Conservation (phyloP, 371 early-diverging fungal species). For the Syncephalastrum racemosum region DNA sequence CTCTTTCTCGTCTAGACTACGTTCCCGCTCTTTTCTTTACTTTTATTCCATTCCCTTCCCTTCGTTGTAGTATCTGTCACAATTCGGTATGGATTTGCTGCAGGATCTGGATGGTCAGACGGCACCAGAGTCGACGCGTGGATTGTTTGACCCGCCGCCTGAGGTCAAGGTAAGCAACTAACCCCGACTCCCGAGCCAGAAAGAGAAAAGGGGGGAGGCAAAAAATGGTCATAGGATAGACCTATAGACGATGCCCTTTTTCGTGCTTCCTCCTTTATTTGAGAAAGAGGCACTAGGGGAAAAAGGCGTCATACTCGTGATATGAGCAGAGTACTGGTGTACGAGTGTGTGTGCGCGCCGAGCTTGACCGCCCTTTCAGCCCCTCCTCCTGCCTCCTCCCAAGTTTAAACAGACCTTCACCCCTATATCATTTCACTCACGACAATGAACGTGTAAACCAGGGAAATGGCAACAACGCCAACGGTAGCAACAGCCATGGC, state of each 20-base stretch:
- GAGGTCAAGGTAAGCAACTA: conserved; percentile 22
- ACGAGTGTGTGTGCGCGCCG: no score
- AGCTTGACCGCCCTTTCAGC: no score
- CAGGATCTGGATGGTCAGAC: conserved; percentile 46
- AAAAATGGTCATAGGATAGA: not conserved
- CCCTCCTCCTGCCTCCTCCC: no score
- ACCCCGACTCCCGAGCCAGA: no score
- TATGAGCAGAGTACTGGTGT: no score
- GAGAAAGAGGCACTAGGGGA: not conserved
- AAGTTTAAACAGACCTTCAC: no score
- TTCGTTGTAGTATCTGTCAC: conserved; percentile 10
- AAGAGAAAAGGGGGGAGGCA: conserved; percentile 2
- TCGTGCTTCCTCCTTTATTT: conserved; percentile 1
- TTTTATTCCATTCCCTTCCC: conserved; percentile 11
- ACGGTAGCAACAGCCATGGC: not conserved
- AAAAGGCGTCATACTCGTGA: not conserved
- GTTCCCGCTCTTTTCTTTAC: conserved; percentile 7
- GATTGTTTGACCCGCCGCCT: conserved; percentile 42
- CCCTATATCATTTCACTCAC: no score
- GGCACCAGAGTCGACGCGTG: conserved; percentile 54
- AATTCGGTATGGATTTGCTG: conserved; percentile 22
- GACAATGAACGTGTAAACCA: no score
- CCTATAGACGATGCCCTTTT: not conserved
- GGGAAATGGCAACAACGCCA: no score
- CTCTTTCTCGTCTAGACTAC: conserved; percentile 1